Evolutionary conservation across 2,329 filamentous ascomycete genomes (phyloP).

Genomic region (Dichotomopilus funicola): DNA sequence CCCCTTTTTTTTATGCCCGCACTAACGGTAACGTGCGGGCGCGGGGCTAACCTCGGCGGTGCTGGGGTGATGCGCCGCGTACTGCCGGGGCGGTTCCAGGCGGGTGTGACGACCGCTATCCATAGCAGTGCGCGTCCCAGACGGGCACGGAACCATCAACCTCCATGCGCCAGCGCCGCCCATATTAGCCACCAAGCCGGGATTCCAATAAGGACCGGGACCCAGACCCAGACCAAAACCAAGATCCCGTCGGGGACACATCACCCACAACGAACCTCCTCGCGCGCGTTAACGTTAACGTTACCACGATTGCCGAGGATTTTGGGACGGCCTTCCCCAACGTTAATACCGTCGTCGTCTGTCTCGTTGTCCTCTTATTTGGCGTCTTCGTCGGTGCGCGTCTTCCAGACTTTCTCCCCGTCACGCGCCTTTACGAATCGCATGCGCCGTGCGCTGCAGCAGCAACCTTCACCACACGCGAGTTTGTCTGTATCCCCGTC

Average conservation of each 20-base stretch:
- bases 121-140: slow-evolving; percentile 11
- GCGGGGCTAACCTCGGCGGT: no score
- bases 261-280: slow-evolving; percentile 26
- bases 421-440: slow-evolving; percentile 21
- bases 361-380: no score
- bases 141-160: slow-evolving; percentile 19
- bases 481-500: neutral
- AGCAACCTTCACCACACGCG: neutral
- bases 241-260: slow-evolving; percentile 26
- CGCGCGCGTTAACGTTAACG: no score
- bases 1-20: no score
- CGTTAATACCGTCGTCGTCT: no score
- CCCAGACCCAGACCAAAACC: neutral
- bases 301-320: no score
- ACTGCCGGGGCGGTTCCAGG: no score
- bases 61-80: no score
- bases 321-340: no score
- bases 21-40: no score
- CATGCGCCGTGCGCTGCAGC: slow-evolving; percentile 18
- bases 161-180: slow-evolving; percentile 11
- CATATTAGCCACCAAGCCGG: slow-evolving; percentile 20
- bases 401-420: slow-evolving; percentile 28
- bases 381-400: slow-evolving; percentile 9
- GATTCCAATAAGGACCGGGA: neutral
- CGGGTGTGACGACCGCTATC: neutral